Base-by-base conservation (phyloP, 2,329 filamentous ascomycete species). In the Cercospora sp. region DNA sequence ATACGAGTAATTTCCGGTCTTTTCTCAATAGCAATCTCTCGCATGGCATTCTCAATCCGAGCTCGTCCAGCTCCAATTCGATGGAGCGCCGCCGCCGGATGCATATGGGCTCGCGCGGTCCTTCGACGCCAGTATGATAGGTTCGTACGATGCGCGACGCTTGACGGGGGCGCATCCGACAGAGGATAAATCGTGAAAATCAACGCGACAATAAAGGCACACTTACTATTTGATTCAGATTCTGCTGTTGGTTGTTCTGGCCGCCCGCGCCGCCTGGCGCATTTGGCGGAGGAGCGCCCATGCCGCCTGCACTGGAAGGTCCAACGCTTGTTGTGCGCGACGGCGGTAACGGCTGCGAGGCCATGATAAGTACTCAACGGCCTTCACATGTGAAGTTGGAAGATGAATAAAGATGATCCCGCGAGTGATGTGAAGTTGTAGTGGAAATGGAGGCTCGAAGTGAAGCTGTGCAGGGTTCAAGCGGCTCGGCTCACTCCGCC, bases 181-280 rank as follows among this genome's bases (percentile, higher is more conserved):
- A 42, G 42, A 30, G 36, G n/a, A 42, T 9, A 36, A 28, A 63
- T 30, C 48, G 31, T 23, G 26, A 7, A 59, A 36, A 18, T 33
- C 31, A 12, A 36, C 31, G 55, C 55, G 31, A n/a, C 13, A 40
- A 36, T 36, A 26, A 53, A 33, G 28, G 28, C 1, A 33, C 30
- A 84, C 94, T 87, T 86, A 97, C 94, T 80, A 98, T 98, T 74
- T 97, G 93, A 75, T 98, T 98, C 1, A 97, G 81, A 77, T 97
- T 97, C 75, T 96, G 92, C 71, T 94, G 93, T 2, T 91, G 93
- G 2, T 91, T 93, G 81, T 93, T 89, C 80, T 59, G 83, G 48
- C 69, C 69, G 31, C 26, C 64, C 40, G 66, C 58, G 36, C 67
- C 79, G 75, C 70, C 79, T 68, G 85, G 80, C 68, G 84, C 80